Evolutionary conservation across 352 stramenopile species (phyloP).

Genomic region (Globisporangium parvum): DNA sequence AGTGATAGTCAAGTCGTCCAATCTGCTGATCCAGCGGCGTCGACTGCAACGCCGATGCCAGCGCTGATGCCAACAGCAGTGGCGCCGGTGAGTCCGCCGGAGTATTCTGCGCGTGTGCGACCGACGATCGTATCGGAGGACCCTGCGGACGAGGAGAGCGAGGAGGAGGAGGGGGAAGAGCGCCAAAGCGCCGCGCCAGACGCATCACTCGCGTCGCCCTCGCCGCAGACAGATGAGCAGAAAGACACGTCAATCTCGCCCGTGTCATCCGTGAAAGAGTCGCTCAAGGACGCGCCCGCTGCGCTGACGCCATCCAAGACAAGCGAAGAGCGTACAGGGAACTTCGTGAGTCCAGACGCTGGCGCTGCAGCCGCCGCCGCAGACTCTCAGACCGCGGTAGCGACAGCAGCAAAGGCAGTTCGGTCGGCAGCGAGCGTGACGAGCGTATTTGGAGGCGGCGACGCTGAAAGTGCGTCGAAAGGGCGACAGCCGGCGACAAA

Average conservation of each 20-base stretch:
- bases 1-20: neutral
- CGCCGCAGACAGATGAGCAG: constrained; percentile 8
- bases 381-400: neutral
- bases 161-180: constrained; percentile 2
- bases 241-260: constrained; percentile 17
- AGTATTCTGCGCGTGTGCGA: neutral
- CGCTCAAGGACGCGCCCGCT: constrained; percentile 3
- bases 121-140: constrained; percentile 8
- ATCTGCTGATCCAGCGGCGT: neutral
- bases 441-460: neutral
- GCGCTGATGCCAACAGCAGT: neutral
- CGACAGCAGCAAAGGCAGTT: neutral
- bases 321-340: constrained; percentile 3
- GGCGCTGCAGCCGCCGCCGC: neutral
- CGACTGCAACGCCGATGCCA: neutral
- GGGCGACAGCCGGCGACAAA: neutral
- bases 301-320: neutral
- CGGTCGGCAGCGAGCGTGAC: neutral
- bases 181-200: constrained; percentile 3
- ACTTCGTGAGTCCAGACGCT: neutral
- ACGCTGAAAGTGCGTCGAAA: neutral
- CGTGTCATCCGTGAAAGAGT: constrained; percentile 13
- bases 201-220: neutral
- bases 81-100: neutral
- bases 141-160: constrained; percentile 3